Base-by-base conservation (phyloP, 2,329 filamentous ascomycete species). In the Ceratocystis eucalypticola region DNA sequence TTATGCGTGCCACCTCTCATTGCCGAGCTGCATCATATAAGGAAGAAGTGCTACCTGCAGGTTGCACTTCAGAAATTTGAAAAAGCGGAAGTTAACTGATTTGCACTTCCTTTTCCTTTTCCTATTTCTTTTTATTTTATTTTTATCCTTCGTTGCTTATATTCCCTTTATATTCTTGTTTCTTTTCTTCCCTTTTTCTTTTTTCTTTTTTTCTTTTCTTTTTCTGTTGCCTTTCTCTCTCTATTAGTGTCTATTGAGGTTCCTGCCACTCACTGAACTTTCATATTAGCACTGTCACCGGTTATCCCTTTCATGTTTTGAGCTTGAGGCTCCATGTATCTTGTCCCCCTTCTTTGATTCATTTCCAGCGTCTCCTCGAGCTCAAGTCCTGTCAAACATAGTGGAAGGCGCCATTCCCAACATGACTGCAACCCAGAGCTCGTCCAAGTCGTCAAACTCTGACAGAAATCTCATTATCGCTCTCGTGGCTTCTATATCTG, bases 401-500 rank as follows among this genome's bases (percentile, higher is more conserved):
- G 55, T 10, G 17, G 17, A 59, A 37, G 55, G 15, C 55, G 25
- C 25, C 28, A 25, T 59, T 59, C 4, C 25, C 62, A 64, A 17
- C 45, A 53, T 53, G 37, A 37, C 45, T 4, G 17, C 6, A 7
- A 33, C n/a, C 45, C 15, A 22, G 50, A 20, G 25, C 41, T 64
- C 62, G 30, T 30, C 45, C 45, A 17, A 64, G 25, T 25, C 45
- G 20, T 33, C 46, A 48, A 41, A 30, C 15, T 71, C 73, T 70
- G 74, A 75, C 70, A 74, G 75, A 55, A 80, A 74, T 6, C 74
- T 81, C 33, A 76, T 80, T 68, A 80, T 84, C 69, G 76, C 78
- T 62, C 75, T 85, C 46, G 79, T 80, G 71, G 80, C 78, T 8
- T 78, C 78, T n/a, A 76, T 81, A 57, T 75, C 81, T 1, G 78